A percentile compares a stretch with the other conserved stretches of the same genome.
Conservation (phyloP, 306 rosid species). For the Citrullus amarus region DNA sequence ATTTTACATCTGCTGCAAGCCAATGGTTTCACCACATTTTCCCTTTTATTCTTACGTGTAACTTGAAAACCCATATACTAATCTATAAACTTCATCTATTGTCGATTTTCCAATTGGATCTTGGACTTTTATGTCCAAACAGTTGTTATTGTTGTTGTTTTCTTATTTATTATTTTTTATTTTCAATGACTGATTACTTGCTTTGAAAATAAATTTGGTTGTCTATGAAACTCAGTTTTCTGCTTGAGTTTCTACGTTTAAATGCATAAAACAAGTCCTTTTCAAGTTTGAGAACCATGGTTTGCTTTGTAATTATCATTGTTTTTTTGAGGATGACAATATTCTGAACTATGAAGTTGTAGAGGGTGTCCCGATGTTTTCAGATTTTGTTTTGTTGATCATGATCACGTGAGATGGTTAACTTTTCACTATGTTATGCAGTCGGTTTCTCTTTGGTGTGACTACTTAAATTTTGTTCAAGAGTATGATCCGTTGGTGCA, state of each 20-base stretch:
- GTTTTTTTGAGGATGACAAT: neutral
- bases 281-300: neutral
- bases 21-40: neutral
- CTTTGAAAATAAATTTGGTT: neutral
- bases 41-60: neutral
- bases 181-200: neutral
- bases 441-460: slow-evolving; percentile 74
- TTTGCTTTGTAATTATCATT: neutral
- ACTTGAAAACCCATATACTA: neutral
- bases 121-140: neutral
- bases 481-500: slow-evolving; percentile 47
- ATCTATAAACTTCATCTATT: neutral
- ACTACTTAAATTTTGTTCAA: slow-evolving; percentile 52
- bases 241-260: neutral
- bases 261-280: neutral
- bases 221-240: neutral
- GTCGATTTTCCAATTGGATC: neutral
- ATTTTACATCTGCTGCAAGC: neutral
- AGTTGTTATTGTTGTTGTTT: too few relatives aligned
- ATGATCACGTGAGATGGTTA: slow-evolving; percentile 10
- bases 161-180: neutral
- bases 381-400: neutral
- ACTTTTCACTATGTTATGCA: slow-evolving; percentile 29
- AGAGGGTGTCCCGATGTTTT: neutral
- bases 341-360: neutral